Evolutionary conservation across 106 monocot genomes (phyloP), one percentile per base, ranked within the genome.

Genomic region (Alisma plantagoaquatica): DNA sequence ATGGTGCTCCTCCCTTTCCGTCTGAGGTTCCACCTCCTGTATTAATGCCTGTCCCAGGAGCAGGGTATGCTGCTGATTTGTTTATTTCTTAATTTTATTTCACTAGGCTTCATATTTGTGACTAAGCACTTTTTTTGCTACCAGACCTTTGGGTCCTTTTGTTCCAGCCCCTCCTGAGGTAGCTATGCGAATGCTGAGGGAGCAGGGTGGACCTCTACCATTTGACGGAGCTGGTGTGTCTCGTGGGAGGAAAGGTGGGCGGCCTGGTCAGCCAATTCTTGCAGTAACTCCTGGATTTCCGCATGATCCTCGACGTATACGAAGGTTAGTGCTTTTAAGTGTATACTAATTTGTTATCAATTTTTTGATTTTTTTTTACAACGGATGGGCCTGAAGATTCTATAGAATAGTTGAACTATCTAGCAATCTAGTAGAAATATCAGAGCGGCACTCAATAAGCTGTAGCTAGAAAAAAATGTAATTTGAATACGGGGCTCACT

Each of bases 1-100:
- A 56, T 57, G 86, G 79, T 26, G 69, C 77, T 61, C 65, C 83
- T 61, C 65, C 83, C 7, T 85, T 85, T 60, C 65, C 87, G 48
- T 54, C 81, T 26, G 89, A 96, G 59, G 66, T 89, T 4, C 73
- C 89, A 46, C 87, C 83, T 22, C 92, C 78, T 41, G 68, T 99
- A 33, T 67, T 99, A 60, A 86, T 99, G 98, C 98, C 98, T 50
- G 85, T 99, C 25, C 85, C 98, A 44, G 98, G 98, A 55, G 98
- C 89, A 30, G 90, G 98, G 98, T 99, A 85, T 2, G 71, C 49
- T 19, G 45, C 10, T 19, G 23, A 20, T 29, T 50, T 48, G 1
- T 44, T 31, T 31, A 20, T 62, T 10, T 24, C 58, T 25, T n/a
- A 10, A 4, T 59, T 43, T 27, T 38, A 38, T 6, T 38, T 14